Conservation (phyloP, 2,329 filamentous ascomycete genomes). For the Chrysoporthe puriensis region DNA sequence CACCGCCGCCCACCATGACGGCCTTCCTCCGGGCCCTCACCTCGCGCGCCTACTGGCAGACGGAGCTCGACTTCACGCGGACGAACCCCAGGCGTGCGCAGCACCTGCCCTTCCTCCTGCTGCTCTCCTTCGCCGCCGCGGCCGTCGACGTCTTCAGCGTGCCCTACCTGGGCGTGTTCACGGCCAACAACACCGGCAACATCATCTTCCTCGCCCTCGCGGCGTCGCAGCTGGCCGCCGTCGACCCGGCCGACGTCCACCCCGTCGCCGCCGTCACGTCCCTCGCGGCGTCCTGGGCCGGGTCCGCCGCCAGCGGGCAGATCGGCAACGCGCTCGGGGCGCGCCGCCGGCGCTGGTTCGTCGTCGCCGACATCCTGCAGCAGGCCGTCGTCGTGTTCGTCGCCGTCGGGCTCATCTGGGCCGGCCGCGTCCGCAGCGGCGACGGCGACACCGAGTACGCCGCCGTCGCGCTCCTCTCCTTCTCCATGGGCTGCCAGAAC, state of each 20-base stretch:
- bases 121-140: conserved; percentile 26
- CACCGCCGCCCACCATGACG: neutral
- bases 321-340: conserved; percentile 6
- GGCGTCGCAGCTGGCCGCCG: conserved; percentile 15
- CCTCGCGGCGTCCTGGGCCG: conserved; percentile 14
- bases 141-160: conserved; percentile 23
- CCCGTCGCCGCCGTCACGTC: conserved; percentile 19
- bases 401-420: conserved; percentile 17
- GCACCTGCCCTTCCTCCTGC: conserved; percentile 27
- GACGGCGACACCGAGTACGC: conserved; percentile 11
- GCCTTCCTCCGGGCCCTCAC: neutral
- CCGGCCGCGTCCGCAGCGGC: neutral
- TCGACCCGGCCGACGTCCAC: conserved; percentile 12
- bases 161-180: conserved; percentile 20
- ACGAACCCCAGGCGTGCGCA: conserved; percentile 13
- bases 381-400: conserved; percentile 10
- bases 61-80: conserved; percentile 15
- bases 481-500: conserved; percentile 21
- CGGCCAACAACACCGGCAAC: conserved; percentile 20
- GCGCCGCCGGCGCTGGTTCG: conserved; percentile 12
- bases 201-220: conserved; percentile 20
- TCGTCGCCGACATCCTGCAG: conserved; percentile 17
- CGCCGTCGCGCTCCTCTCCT: conserved; percentile 17
- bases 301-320: conserved; percentile 16
- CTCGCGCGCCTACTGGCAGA: conserved; percentile 15